Evolutionary conservation across 177 flowering plant genomes (phyloP), one percentile per base, ranked within the genome.

Genomic region (Vitis hybrid): DNA sequence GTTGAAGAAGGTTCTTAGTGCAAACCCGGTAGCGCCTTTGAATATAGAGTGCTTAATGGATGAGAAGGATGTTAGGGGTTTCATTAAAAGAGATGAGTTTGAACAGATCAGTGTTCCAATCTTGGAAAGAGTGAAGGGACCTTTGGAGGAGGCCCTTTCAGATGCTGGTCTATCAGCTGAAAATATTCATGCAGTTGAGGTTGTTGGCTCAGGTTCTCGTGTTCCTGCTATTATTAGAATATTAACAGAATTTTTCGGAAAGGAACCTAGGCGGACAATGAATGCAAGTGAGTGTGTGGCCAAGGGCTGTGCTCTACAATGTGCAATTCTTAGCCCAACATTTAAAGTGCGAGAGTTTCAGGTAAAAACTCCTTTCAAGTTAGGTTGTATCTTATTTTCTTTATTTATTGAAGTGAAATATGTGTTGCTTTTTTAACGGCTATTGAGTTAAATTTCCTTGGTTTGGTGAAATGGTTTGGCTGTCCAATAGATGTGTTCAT

Each of bases 261-360:
- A 94, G 82, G 98, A 94, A 73, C 97, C 97, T 1, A 86, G 97
- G 77, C 89, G 97, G 0, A 94, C 98, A 9, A 92, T 94, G 98
- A 94, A 94, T 85, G 98, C 98, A 4, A 94, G 97, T 77, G 98
- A 94, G 78, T 91, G 98, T 81, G 97, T 94, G 67, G 93, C 97
- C 10, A 87, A 86, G 59, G 97, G 97, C 0, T 84, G 85, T 83
- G 98, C 98, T 12, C 76, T 94, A 20, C 83, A 94, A 70, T 94
- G 98, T 77, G 97, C 98, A 17, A 92, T 94, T 60, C 92, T 94
- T 10, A 94, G 98, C 66, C 98, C 98, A 4, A 94, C 97, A 0
- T 94, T 94, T 49, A 94, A 94, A 91, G 98, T 94, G 41, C 74
- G 97, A 46, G 97, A 94, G 18, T 94, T 94, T 64, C 97, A 92